Evolutionary conservation across 192 early-diverging fungal genomes (phyloP).

Genomic region (Rhizoclosmatium sp.): DNA sequence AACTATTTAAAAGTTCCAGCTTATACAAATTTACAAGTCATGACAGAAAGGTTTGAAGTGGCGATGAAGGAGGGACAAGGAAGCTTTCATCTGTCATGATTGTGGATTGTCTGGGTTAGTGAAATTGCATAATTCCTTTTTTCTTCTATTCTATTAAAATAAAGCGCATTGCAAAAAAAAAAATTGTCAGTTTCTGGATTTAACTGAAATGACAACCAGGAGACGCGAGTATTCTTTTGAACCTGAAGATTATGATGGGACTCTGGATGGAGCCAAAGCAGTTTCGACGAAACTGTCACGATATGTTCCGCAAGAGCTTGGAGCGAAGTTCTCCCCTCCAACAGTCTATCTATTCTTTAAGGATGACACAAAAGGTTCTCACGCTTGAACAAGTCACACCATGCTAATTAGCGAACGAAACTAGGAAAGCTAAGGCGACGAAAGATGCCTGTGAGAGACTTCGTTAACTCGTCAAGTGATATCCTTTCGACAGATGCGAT

Average conservation of each 20-base stretch:
- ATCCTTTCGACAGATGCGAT: slow-evolving; percentile 4
- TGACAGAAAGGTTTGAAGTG: slow-evolving; percentile 69
- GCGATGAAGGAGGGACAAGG: slow-evolving; percentile 88
- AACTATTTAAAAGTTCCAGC: slow-evolving; percentile 94
- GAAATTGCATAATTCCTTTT: neutral
- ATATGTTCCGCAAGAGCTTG: slow-evolving; percentile 12
- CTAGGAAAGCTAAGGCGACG: slow-evolving; percentile 35
- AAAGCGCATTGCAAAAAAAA: neutral
- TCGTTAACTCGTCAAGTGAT: neutral
- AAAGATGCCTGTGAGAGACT: slow-evolving; percentile 43
- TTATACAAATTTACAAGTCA: slow-evolving; percentile 71
- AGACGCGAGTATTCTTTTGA: slow-evolving; percentile 19
- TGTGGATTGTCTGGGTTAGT: neutral
- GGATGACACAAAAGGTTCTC: neutral
- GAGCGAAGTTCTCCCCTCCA: slow-evolving; percentile 12
- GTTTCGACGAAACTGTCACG: neutral
- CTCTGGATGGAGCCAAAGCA: neutral
- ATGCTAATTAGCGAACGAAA: neutral
- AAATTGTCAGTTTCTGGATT: neutral
- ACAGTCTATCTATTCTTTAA: neutral
- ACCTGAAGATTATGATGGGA: neutral
- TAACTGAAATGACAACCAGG: neutral
- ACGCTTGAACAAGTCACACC: too few relatives aligned
- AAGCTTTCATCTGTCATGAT: slow-evolving; percentile 60
- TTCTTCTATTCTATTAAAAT: neutral